Percentiles rank a stretch among this genome's conserved stretches.
These are phyloP conservation scores for Noccaea caerulescens DNA, from an alignment of 345 rosid genomes.

Conservation along the genomic window DNA sequence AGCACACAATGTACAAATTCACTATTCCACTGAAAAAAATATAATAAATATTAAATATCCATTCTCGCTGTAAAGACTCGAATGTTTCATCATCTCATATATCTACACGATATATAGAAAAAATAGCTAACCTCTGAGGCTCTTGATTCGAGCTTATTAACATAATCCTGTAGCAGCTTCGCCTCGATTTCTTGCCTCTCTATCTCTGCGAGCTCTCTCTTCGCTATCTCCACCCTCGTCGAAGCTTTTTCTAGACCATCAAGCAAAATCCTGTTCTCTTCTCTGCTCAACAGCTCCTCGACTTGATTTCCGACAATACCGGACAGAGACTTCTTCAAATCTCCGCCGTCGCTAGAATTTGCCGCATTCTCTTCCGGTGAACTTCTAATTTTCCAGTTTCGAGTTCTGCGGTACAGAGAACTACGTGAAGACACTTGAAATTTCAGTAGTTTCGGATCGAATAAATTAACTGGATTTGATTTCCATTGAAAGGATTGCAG, in stretches of 20 bases:
- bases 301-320: slow-evolving; percentile 67
- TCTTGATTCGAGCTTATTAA: slow-evolving; percentile 62
- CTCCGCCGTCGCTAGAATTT: slow-evolving; percentile 30
- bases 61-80: not conserved
- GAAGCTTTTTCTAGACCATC: slow-evolving; percentile 81
- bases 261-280: slow-evolving; percentile 74
- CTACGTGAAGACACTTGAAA: not conserved
- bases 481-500: slow-evolving; percentile 36
- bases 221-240: slow-evolving; percentile 74
- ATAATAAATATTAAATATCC: no score
- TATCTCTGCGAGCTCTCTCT: slow-evolving; percentile 70
- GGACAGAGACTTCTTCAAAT: slow-evolving; percentile 63
- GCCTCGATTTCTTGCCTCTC: slow-evolving; percentile 75
- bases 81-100: slow-evolving; percentile 3
- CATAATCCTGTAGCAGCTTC: slow-evolving; percentile 51
- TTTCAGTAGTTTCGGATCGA: not conserved
- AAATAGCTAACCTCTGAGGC: slow-evolving; percentile 62
- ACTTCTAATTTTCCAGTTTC: slow-evolving; percentile 46
- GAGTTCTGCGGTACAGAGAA: slow-evolving; percentile 32
- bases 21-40: not conserved
- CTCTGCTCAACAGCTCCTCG: slow-evolving; percentile 67
- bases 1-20: not conserved
- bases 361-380: slow-evolving; percentile 37
- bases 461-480: not conserved
- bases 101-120: not conserved